A percentile compares a stretch with the other conserved stretches of the same genome.
These are phyloP conservation scores for Fusarium siculi DNA, from an alignment of 2,329 filamentous ascomycete species.

Conservation along the genomic window DNA sequence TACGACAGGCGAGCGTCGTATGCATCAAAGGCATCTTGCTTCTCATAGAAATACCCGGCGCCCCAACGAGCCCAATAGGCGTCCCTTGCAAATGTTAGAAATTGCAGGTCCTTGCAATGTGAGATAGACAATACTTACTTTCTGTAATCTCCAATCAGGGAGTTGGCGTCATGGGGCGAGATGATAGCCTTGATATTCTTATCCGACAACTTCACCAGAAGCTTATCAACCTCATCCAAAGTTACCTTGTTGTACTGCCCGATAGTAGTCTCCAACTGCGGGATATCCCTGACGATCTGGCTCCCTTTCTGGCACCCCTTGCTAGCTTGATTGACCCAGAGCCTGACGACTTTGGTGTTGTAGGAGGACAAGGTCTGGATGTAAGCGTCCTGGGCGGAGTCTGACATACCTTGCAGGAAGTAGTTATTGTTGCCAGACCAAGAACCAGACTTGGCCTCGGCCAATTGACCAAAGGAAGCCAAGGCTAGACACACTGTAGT, in stretches of 20 bases:
- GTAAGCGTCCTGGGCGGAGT: background rate
- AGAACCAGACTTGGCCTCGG: background rate
- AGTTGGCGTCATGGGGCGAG: background rate
- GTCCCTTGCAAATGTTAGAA: accelerated
- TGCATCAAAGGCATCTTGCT: background rate
- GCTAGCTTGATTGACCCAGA: background rate
- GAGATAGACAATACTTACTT: background rate
- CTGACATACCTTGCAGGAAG: background rate
- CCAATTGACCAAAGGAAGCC: background rate
- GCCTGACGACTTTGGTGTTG: background rate
- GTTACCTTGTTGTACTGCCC: background rate
- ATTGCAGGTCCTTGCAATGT: accelerated
- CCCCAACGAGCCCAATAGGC: background rate
- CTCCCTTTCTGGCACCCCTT: background rate
- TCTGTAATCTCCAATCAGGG: background rate
- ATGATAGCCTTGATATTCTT: background rate
- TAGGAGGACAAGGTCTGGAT: background rate
- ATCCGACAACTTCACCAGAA: background rate
- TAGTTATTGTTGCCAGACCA: background rate
- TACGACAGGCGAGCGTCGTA: background rate
- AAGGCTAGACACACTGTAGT: accelerated
- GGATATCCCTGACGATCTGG: background rate
- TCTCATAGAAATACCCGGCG: background rate
- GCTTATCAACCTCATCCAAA: background rate
- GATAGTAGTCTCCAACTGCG: background rate